Evolutionary conservation across 2,329 filamentous ascomycete genomes (phyloP), one percentile per base, ranked within the genome.

Genomic region (Hymenoscyphus fraxineus): DNA sequence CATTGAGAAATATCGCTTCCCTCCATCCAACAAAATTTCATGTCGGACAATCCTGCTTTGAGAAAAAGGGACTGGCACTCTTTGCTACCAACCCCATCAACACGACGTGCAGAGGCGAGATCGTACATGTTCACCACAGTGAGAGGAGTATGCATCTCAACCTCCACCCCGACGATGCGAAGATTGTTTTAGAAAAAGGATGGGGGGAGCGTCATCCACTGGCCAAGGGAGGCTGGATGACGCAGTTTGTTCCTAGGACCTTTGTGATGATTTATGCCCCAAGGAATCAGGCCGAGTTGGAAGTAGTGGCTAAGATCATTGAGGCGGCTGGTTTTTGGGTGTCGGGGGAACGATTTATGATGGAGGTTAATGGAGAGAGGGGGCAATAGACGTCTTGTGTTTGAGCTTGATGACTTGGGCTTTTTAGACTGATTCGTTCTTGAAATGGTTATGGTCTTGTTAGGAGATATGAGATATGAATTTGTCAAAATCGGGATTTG

Each of bases 201-300:
- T 96, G 92, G 92, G 93, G 89, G 0, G 87, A 96, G 78, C 70
- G 85, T 39, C 86, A 88, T 68, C 86, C 85, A 1, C 77, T 93
- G 62, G 88, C 90, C 7, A 84, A 85, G 71, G 88, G 86, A 62
- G 85, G 86, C 55, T 87, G 85, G 80, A 83, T 88, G 67, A 80
- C 81, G 66, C 83, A 86, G 73, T 90, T 90, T 60, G 87, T 95
- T 63, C 90, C 91, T 0, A 78, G 82, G 3, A 88, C 89, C 54
- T 96, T 96, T 76, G 80, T 92, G 64, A 88, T 96, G 86, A 81
- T 96, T 4, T 96, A 96, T 77, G 90, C 92, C 19, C 92, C 92
- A 1, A 80, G 90, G 72, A 82, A 87, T 67, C 82, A 86, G 64
- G 81, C 83, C 32, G 91, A 96, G 74, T 76, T 95, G 32, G 81